Evolutionary conservation across 805 yeast species (phyloP).

Genomic region (Kuraishia hungarica): DNA sequence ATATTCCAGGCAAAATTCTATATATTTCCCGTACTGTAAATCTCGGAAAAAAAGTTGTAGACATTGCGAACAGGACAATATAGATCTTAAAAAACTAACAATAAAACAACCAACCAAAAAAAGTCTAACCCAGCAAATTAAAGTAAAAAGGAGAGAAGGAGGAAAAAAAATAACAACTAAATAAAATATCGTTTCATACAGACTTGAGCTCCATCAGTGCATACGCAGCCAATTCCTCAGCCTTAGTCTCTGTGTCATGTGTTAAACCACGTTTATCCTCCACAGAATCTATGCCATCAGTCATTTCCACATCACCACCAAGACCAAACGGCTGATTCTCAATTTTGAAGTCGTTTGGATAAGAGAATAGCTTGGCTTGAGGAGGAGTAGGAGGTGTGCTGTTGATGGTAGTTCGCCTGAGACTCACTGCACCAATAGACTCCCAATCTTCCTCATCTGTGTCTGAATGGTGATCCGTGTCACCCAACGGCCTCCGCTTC

Average conservation of each 20-base stretch:
- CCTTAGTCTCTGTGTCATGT: constrained; percentile 4
- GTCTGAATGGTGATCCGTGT: constrained; percentile 34
- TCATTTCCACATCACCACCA: background rate
- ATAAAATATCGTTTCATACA: constrained; percentile 6
- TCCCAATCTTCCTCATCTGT: constrained; percentile 99
- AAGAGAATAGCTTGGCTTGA: constrained; percentile 4
- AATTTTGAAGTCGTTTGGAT: constrained; percentile 8
- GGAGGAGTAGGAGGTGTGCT: constrained; percentile 12
- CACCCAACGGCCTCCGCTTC: constrained; percentile 1
- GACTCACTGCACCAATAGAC: constrained; percentile 69
- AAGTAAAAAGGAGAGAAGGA: background rate
- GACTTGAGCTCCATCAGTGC: constrained; percentile 26
- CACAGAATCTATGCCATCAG: background rate
- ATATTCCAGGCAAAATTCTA: background rate
- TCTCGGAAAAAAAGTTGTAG: background rate
- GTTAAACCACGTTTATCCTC: background rate
- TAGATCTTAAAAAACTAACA: background rate
- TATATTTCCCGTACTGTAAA: background rate
- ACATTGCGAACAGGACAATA: background rate
- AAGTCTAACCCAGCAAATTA: background rate
- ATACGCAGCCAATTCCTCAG: constrained; percentile 25
- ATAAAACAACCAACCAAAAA: background rate
- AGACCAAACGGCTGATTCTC: background rate
- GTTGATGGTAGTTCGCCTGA: constrained; percentile 21
- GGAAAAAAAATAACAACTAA: background rate